These are phyloP conservation scores for Candida tibetensis DNA, from an alignment of 805 yeast species.

Conservation along the genomic window DNA sequence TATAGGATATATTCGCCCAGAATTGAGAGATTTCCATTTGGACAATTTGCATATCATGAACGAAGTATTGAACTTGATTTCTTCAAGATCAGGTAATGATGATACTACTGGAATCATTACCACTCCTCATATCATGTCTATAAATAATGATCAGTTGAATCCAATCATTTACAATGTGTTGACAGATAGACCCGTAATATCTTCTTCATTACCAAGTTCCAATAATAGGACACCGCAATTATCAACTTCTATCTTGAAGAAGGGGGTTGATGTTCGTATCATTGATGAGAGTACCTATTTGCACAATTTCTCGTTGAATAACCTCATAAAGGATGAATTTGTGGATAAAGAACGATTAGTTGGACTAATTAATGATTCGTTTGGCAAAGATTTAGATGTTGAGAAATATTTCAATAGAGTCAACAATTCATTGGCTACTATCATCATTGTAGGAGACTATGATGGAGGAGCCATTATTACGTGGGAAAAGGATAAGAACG, in stretches of 20 bases:
- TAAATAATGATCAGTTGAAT: conserved; percentile 53
- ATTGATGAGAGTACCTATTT: conserved; percentile 28
- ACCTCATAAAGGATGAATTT: conserved; percentile 33
- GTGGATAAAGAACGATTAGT: conserved; percentile 60
- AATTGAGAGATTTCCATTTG: conserved; percentile 53
- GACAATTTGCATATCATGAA: conserved; percentile 67
- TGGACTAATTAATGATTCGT: conserved; percentile 71
- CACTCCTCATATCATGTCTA: conserved; percentile 71
- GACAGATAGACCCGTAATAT: conserved; percentile 87
- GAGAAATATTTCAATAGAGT: conserved; percentile 67
- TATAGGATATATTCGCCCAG: conserved; percentile 51
- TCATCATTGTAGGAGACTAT: conserved; percentile 88
- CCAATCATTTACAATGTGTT: conserved; percentile 87
- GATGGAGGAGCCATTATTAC: conserved; percentile 95
- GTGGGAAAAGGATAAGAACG: conserved; percentile 51
- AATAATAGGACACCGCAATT: conserved; percentile 54
- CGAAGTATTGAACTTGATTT: conserved; percentile 47
- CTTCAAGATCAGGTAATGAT: conserved; percentile 37
- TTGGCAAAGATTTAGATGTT: conserved; percentile 63
- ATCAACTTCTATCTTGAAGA: conserved; percentile 75
- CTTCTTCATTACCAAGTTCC: conserved; percentile 81
- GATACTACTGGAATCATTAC: conserved; percentile 82
- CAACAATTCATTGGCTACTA: conserved; percentile 62
- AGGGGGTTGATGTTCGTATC: conserved; percentile 62
- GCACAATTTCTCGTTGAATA: conserved; percentile 38